Conservation (phyloP, 768 basidiomycete genomes). For the Podaxis sp. region DNA sequence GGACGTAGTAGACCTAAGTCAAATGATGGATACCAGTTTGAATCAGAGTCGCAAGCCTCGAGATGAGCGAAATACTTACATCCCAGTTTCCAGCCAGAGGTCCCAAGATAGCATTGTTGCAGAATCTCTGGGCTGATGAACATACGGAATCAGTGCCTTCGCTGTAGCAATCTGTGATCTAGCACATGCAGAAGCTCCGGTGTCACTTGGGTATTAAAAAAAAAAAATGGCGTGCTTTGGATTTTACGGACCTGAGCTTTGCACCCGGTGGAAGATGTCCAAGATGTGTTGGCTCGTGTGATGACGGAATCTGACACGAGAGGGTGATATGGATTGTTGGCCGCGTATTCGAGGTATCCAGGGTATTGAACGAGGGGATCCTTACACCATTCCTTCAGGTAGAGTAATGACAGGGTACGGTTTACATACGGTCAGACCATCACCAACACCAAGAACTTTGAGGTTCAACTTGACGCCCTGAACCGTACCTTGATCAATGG, state of each 20-base stretch:
- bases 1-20: constrained; percentile 44
- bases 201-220: not conserved
- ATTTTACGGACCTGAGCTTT: constrained; percentile 34
- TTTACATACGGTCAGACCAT: constrained; percentile 50
- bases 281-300: constrained; percentile 37
- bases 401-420: not conserved
- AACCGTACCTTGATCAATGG: constrained; percentile 42
- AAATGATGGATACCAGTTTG: not conserved
- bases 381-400: constrained; percentile 13
- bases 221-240: not conserved
- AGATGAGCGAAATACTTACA: constrained; percentile 22
- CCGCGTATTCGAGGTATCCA: constrained; percentile 52
- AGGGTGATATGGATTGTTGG: constrained; percentile 51
- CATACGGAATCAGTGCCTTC: constrained; percentile 45
- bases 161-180: constrained; percentile 53
- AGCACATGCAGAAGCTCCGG: not conserved
- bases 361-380: constrained; percentile 51
- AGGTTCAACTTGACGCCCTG: constrained; percentile 50
- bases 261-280: constrained; percentile 42
- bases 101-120: constrained; percentile 51
- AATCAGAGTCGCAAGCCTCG: not conserved
- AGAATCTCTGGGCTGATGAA: constrained; percentile 51
- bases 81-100: constrained; percentile 54
- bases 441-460: constrained; percentile 58
- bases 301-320: constrained; percentile 43